Evolutionary conservation across 208 protist genomes (phyloP), one percentile per base, ranked within the genome.

Genomic region (Angomonas ambiguus): DNA sequence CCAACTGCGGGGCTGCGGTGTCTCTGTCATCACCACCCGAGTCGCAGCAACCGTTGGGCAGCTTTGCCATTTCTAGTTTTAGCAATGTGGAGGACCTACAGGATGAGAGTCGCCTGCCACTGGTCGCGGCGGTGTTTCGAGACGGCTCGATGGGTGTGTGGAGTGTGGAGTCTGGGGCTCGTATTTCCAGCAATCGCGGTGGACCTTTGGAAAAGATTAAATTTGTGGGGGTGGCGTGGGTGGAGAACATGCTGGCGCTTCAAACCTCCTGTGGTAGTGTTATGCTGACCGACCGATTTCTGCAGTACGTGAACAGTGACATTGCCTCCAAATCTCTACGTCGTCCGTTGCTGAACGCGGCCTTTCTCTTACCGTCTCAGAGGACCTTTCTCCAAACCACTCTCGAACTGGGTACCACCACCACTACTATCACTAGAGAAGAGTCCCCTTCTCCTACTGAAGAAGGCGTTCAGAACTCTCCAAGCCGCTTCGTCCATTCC

Each of bases 281-380:
- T 42, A 76, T 77, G 48, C 55, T 94, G 18, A 51, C 87, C 48
- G 83, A 92, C 64, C 66, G 58, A 2, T 76, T 57, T 10, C 68
- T 94, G 35, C 65, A 67, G 18, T 74, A 64, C 28, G 67, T 83
- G 48, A 93, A 93, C 68, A 91, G 87, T 71, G 81, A 72, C 65
- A 67, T 91, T 1, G 66, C 51, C 33, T 79, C 69, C 66, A 78
- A 82, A 32, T 68, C 82, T 1, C 72, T 88, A 55, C 82, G 88
- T 22, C 77, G 88, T 5, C 85, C 88, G 0, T 63, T 94, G 62
- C 74, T 91, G 35, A 88, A 74, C 49, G 65, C 82, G 41, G 74
- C 88, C n/a, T 94, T 94, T 72, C 75, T 94, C 33, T 61, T 86
- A 20, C 79, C 88, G 18, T 49, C 77, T 1, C 85, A 94, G 22